A percentile compares a stretch with the other conserved stretches of the same genome.
Evolutionary conservation across 2,329 filamentous ascomycete genomes (phyloP).

Genomic region (Xylariaceae sp.): DNA sequence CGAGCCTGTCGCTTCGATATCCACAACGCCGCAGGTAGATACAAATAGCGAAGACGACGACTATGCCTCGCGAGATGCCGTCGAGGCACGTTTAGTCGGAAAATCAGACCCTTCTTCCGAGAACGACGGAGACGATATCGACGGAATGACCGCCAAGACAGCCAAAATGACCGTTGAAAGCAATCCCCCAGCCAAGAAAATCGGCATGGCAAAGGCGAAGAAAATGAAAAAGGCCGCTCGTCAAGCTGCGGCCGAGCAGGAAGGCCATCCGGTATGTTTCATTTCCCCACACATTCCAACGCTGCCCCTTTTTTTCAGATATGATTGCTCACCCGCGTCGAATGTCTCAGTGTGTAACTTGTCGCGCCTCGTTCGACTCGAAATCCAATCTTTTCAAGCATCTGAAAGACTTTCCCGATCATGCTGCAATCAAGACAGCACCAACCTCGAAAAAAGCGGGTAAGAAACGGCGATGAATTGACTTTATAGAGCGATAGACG

Average conservation of each 20-base stretch:
- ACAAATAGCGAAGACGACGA: conserved; percentile 35
- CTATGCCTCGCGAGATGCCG: conserved; percentile 42
- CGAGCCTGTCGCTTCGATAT: conserved; percentile 8
- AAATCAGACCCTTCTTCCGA: conserved; percentile 13
- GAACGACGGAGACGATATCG: conserved; percentile 5
- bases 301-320: neutral
- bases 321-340: neutral
- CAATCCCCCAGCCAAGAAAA: conserved; percentile 34
- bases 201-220: conserved; percentile 49
- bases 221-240: conserved; percentile 45
- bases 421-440: conserved; percentile 50
- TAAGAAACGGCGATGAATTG: conserved; percentile 36
- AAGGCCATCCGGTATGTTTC: conserved; percentile 34
- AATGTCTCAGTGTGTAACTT: conserved; percentile 41
- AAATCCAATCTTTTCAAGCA: conserved; percentile 70
- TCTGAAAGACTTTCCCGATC: conserved; percentile 54
- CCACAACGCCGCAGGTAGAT: conserved; percentile 13
- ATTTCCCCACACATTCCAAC: neutral
- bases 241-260: conserved; percentile 33
- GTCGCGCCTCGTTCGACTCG: conserved; percentile 48
- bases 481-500: neutral
- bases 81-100: conserved; percentile 38
- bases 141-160: conserved; percentile 16
- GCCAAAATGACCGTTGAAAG: conserved; percentile 29
- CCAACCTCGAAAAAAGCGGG: conserved; percentile 26